phyloP scores from a whole-genome alignment of 495 filamentous ascomycete genomes.

The Podospora tetraspora region DNA sequence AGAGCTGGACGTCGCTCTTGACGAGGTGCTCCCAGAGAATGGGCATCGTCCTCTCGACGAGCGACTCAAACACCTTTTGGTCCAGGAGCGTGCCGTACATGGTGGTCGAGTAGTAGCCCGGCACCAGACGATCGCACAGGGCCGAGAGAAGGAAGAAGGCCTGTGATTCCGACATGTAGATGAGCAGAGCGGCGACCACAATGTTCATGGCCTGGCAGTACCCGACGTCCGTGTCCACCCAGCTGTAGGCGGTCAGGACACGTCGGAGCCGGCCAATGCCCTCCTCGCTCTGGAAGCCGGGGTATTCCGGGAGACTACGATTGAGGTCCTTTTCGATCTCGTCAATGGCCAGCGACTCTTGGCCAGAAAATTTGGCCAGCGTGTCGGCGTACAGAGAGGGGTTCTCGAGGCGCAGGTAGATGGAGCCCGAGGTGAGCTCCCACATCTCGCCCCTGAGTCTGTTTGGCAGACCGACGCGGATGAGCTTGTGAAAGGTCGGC shows the following conservation, averaged over 20 bases:
- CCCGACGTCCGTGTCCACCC: slow-evolving; percentile 89
- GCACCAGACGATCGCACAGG: slow-evolving; percentile 86
- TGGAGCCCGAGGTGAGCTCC: slow-evolving; percentile 87
- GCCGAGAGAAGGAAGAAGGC: slow-evolving; percentile 92
- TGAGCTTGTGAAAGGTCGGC: slow-evolving; percentile 95
- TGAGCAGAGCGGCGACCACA: slow-evolving; percentile 88
- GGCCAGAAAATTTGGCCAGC: slow-evolving; percentile 70
- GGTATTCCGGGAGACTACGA: slow-evolving; percentile 91
- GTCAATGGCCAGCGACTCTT: slow-evolving; percentile 88
- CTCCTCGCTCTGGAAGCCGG: slow-evolving; percentile 93
- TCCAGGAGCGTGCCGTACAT: slow-evolving; percentile 98
- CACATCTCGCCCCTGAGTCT: slow-evolving; percentile 89
- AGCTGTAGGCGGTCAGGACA: slow-evolving; percentile 93
- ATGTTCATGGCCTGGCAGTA: slow-evolving; percentile 99
- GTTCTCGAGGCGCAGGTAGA: slow-evolving; percentile 80
- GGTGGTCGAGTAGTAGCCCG: slow-evolving; percentile 94
- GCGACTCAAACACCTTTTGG: slow-evolving; percentile 91
- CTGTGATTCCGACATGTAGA: slow-evolving; percentile 96
- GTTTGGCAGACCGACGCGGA: slow-evolving; percentile 92
- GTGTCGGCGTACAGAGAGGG: slow-evolving; percentile 81
- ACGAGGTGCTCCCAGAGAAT: slow-evolving; percentile 95
- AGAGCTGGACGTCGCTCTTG: slow-evolving; percentile 95
- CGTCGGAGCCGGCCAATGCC: slow-evolving; percentile 85
- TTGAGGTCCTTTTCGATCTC: slow-evolving; percentile 99
- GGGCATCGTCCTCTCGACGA: slow-evolving; percentile 98